A percentile compares a stretch with the other conserved stretches of the same genome.
Evolutionary conservation across 768 basidiomycete genomes (phyloP).

Genomic region (Mrakia frigida): DNA sequence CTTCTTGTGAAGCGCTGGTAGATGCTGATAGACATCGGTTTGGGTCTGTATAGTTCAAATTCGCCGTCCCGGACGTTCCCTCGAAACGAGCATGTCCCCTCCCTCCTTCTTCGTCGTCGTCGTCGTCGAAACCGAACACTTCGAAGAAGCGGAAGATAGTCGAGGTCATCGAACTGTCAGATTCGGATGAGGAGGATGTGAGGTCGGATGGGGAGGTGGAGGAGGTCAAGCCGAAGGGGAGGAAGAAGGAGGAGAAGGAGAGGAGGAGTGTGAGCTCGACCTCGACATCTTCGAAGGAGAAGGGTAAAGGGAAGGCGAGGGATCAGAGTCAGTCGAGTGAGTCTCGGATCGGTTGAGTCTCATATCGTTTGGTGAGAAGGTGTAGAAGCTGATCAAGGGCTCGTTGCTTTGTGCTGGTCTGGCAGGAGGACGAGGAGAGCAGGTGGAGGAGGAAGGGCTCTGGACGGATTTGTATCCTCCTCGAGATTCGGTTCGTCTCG

Average conservation of each 20-base stretch:
- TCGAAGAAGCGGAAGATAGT: not conserved
- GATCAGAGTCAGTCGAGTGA: not conserved
- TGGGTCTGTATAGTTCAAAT: not conserved
- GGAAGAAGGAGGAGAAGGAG: not conserved
- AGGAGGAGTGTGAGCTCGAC: not conserved
- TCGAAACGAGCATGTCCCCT: not conserved
- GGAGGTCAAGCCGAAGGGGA: not conserved
- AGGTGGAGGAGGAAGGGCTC: constrained; percentile 7
- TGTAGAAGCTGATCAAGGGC: not conserved
- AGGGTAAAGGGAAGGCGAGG: not conserved
- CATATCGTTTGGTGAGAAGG: not conserved
- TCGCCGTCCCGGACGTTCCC: not conserved
- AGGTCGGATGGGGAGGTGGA: not conserved
- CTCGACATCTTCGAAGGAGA: not conserved
- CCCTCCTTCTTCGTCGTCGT: not conserved
- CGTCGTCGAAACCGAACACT: not conserved
- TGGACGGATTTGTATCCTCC: constrained; percentile 36
- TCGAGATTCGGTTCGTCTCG: constrained; percentile 10
- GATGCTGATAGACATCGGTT: too few species aligned
- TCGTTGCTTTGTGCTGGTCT: not conserved
- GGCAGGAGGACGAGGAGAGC: not conserved
- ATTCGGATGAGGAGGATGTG: not conserved
- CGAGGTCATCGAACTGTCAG: constrained; percentile 2
- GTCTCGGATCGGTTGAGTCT: too few species aligned
- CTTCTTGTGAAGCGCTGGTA: too few species aligned